Evolutionary conservation across 441 rosid genomes (phyloP).

Genomic region (Pelargonium cotyledonis): DNA sequence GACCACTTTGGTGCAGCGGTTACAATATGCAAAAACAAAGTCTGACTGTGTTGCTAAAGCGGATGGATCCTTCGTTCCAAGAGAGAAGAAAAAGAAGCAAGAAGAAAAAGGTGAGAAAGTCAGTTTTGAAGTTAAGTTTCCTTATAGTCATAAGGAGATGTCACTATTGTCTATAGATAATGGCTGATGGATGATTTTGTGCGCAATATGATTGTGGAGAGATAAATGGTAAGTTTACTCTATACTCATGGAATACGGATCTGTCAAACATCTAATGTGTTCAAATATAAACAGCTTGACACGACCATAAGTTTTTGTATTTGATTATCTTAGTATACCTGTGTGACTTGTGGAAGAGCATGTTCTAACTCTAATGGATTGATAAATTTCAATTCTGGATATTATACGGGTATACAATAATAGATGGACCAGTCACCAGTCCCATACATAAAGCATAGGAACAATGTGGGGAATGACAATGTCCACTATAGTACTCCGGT

Average conservation of each 20-base stretch:
- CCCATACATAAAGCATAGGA: no score
- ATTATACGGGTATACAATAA: no score
- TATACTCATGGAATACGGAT: background rate
- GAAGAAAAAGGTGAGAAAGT: constrained; percentile 60
- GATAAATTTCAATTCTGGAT: no score
- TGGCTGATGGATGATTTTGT: background rate
- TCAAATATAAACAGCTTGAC: background rate
- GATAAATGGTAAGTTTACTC: background rate
- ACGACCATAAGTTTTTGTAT: background rate
- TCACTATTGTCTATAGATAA: background rate
- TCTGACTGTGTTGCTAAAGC: constrained; percentile 79
- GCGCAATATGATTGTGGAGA: background rate
- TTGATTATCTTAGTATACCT: background rate
- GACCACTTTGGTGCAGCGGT: constrained; percentile 44
- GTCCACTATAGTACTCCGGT: no score
- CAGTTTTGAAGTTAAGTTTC: background rate
- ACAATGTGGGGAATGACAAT: no score
- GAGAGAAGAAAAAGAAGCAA: constrained; percentile 86
- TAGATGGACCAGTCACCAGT: no score
- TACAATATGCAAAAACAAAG: constrained; percentile 83
- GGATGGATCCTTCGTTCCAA: constrained; percentile 71
- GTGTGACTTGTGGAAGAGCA: background rate
- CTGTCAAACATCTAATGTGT: background rate
- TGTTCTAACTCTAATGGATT: no score
- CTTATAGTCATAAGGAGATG: background rate